Percentiles rank a stretch among this genome's conserved stretches.
phyloP scores from a whole-genome alignment of 345 rosid genomes.

The Citrus mangshanensis region DNA sequence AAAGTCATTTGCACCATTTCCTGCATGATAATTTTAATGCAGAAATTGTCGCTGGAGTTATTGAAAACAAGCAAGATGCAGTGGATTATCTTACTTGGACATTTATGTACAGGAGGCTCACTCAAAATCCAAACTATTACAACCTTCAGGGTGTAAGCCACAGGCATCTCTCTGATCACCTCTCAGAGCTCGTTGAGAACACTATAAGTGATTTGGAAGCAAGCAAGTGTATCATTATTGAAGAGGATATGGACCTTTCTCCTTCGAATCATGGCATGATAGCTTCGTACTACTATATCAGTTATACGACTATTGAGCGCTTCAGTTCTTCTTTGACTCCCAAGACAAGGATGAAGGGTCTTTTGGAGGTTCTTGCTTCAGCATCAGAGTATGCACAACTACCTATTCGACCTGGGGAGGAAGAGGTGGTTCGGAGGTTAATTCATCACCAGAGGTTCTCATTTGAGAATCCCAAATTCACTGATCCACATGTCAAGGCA shows the following conservation, averaged over 20 bases:
- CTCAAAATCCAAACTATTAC: slow-evolving; percentile 94
- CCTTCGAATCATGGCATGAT: slow-evolving; percentile 88
- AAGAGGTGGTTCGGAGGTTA: slow-evolving; percentile 69
- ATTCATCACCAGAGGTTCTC: slow-evolving; percentile 93
- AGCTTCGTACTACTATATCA: slow-evolving; percentile 82
- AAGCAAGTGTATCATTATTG: slow-evolving; percentile 72
- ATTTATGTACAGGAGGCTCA: slow-evolving; percentile 88
- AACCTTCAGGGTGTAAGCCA: slow-evolving; percentile 94
- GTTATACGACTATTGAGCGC: slow-evolving; percentile 86
- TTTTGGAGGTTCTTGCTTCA: slow-evolving; percentile 77
- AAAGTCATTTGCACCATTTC: slow-evolving; percentile 88
- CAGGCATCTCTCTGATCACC: slow-evolving; percentile 97
- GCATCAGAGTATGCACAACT: slow-evolving; percentile 86
- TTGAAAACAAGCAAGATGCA: slow-evolving; percentile 96
- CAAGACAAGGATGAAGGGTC: slow-evolving; percentile 93
- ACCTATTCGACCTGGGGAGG: slow-evolving; percentile 88
- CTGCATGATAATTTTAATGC: slow-evolving; percentile 90
- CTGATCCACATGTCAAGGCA: slow-evolving; percentile 88
- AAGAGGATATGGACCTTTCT: slow-evolving; percentile 83
- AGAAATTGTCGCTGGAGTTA: slow-evolving; percentile 77
- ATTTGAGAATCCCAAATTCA: slow-evolving; percentile 68
- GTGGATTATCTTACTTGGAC: slow-evolving; percentile 98
- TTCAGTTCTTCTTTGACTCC: slow-evolving; percentile 82
- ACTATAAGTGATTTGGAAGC: slow-evolving; percentile 77
- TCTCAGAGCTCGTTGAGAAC: slow-evolving; percentile 91